These are phyloP conservation scores for Sequoia sempervirens DNA, from an alignment of 75 land plant genomes.

Conservation along the genomic window DNA sequence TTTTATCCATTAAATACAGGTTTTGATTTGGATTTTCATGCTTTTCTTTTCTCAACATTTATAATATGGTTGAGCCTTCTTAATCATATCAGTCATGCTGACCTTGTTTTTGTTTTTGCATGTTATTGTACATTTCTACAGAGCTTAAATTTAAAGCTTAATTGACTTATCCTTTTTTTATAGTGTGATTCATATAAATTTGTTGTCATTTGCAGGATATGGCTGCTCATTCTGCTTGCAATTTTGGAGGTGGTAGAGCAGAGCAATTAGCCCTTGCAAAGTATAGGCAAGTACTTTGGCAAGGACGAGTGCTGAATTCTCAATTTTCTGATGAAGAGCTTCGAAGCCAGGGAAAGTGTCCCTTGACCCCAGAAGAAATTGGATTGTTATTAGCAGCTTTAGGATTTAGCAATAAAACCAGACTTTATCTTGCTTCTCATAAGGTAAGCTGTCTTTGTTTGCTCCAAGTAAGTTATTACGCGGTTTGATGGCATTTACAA, in stretches of 20 bases:
- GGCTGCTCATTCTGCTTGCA: constrained; percentile 98
- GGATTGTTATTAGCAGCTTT: constrained; percentile 82
- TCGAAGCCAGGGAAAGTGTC: constrained; percentile 76
- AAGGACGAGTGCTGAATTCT: constrained; percentile 85
- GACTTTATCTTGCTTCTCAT: constrained; percentile 88
- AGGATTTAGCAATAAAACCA: constrained; percentile 74
- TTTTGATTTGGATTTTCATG: background rate
- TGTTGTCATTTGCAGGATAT: constrained; percentile 53
- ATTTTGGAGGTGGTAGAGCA: constrained; percentile 96
- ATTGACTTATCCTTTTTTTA: background rate
- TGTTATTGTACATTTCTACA: background rate
- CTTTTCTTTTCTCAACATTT: background rate
- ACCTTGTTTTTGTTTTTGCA: background rate
- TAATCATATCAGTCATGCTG: background rate
- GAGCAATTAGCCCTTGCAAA: constrained; percentile 83
- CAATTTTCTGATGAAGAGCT: constrained; percentile 71
- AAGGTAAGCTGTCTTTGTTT: constrained; percentile 39
- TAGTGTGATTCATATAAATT: background rate
- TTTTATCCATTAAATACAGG: background rate
- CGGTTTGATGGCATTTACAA: background rate
- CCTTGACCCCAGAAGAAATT: constrained; percentile 91
- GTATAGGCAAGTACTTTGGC: constrained; percentile 84
- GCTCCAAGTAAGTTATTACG: background rate
- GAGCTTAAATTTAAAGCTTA: background rate
- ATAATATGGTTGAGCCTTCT: background rate